Conservation (phyloP, 1,284 basidiomycete genomes). For the Malassezia sp. region DNA sequence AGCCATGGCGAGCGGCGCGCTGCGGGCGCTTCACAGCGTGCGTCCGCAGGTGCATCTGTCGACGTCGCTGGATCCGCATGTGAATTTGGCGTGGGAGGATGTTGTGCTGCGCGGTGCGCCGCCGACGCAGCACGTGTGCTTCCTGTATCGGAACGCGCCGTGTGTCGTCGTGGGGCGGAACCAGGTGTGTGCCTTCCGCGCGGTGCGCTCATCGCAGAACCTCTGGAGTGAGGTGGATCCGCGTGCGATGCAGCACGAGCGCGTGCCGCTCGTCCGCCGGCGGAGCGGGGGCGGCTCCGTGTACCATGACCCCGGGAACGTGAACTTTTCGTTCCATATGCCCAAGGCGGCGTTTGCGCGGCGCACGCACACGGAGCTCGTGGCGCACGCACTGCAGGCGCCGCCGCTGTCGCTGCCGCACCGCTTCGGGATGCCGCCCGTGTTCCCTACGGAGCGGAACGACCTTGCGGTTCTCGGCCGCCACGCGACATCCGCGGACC, state of each 20-base stretch:
- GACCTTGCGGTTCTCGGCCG: conserved; percentile 51
- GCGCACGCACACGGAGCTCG: conserved; percentile 63
- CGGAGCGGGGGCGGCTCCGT: conserved; percentile 94
- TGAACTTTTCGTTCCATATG: conserved; percentile 89
- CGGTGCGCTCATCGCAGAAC: too few species aligned
- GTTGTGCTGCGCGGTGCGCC: conserved; percentile 20
- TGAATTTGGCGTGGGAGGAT: conserved; percentile 86
- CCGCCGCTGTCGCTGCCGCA: conserved; percentile 38
- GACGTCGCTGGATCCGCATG: conserved; percentile 70
- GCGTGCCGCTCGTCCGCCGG: conserved; percentile 69
- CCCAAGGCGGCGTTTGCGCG: conserved; percentile 71
- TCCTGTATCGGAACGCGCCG: conserved; percentile 77
- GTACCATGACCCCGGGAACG: conserved; percentile 92
- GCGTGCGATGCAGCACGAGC: conserved; percentile 50
- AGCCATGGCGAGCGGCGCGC: too few species aligned
- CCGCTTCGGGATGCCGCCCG: conserved; percentile 2
- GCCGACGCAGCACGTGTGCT: conserved; percentile 52
- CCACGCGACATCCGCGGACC: conserved; percentile 3
- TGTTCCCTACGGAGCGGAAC: conserved; percentile 68
- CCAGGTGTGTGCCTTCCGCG: too few species aligned
- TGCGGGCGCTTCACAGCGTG: background rate
- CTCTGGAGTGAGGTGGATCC: conserved; percentile 94
- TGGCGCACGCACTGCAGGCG: conserved; percentile 64
- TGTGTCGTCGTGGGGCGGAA: conserved; percentile 92
- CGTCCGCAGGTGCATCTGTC: conserved; percentile 56